Evolutionary conservation across 2,329 filamentous ascomycete genomes (phyloP).

Genomic region (Teratosphaeria epicoccoides): DNA sequence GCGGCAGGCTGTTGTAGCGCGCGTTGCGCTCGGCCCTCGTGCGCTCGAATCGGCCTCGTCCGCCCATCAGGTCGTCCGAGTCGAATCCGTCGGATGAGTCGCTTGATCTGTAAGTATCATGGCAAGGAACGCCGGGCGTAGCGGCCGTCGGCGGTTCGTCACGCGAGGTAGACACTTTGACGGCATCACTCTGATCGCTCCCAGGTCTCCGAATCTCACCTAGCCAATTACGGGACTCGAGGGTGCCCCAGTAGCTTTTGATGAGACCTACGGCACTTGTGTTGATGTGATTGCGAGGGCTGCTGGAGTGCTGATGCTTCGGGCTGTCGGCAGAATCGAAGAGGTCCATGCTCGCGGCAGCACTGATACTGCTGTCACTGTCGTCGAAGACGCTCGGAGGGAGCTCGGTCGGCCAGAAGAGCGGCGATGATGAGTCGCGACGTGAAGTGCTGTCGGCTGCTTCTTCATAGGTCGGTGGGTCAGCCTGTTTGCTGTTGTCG

Average conservation of each 20-base stretch:
- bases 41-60: slow-evolving; percentile 14
- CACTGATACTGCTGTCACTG: background rate
- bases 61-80: slow-evolving; percentile 12
- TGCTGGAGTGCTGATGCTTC: background rate
- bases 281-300: background rate
- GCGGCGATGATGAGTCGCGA: background rate
- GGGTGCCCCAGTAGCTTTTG: background rate
- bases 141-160: background rate
- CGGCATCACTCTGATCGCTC: background rate
- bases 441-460: background rate
- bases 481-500: background rate
- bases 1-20: slow-evolving; percentile 18
- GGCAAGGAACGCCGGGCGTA: background rate
- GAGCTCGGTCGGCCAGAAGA: background rate
- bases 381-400: background rate
- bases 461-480: slow-evolving; percentile 4
- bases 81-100: background rate
- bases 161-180: background rate
- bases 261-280: background rate
- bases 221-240: background rate
- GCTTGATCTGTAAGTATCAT: background rate
- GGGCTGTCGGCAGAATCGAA: background rate
- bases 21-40: slow-evolving; percentile 18
- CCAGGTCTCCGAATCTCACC: background rate
- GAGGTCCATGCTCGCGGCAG: background rate